Percentiles rank a stretch among this genome's conserved stretches.
Conservation (phyloP, 805 yeast species). For the Candida manassasensis region DNA sequence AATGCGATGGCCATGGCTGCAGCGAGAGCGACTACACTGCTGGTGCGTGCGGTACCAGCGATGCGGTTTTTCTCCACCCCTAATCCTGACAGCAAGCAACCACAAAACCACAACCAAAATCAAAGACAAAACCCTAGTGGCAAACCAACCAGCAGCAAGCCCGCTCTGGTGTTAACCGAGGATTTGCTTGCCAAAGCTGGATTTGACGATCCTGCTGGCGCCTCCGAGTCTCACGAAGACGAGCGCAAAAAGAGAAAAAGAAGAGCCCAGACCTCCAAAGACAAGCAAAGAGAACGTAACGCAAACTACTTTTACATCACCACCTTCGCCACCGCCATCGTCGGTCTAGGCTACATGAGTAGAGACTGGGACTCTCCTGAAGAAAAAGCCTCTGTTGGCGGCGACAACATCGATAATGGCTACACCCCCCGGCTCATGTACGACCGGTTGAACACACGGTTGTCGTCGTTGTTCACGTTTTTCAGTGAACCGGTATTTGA, state of each 20-base stretch:
- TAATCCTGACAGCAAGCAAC: conserved; percentile 17
- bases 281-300: conserved; percentile 74
- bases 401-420: conserved; percentile 58
- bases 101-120: too few relatives aligned
- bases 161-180: conserved; percentile 76
- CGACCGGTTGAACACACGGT: conserved; percentile 66
- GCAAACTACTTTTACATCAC: conserved; percentile 70
- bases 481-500: conserved; percentile 94
- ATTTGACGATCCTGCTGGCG: conserved; percentile 44
- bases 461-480: conserved; percentile 68
- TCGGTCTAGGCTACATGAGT: conserved; percentile 60
- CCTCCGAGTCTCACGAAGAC: conserved; percentile 14
- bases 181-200: conserved; percentile 84
- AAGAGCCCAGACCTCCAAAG: conserved; percentile 59
- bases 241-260: conserved; percentile 38
- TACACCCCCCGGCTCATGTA: conserved; percentile 61
- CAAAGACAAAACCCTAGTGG: too few relatives aligned
- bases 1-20: too few relatives aligned
- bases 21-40: too few relatives aligned
- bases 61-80: conserved; percentile 3
- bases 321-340: conserved; percentile 48
- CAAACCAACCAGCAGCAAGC: too few relatives aligned
- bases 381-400: conserved; percentile 49
- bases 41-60: background rate
- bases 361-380: conserved; percentile 85